These are phyloP conservation scores for Tetrahymena malaccensis DNA, from an alignment of 73 alveolate genomes.

Conservation along the genomic window DNA sequence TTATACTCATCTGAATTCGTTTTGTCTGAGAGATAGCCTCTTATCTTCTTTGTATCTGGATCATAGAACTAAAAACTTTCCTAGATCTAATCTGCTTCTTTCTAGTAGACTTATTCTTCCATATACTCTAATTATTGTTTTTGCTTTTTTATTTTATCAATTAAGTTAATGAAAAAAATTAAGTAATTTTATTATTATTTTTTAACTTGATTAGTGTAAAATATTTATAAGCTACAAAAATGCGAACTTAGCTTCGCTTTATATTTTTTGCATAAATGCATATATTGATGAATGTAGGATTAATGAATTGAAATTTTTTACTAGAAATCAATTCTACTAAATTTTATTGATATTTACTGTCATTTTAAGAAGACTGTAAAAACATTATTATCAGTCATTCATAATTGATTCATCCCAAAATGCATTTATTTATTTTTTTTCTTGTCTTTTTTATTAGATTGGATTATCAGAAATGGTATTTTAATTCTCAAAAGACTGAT, in stretches of 20 bases:
- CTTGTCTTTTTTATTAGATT: not conserved
- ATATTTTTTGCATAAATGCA: not conserved
- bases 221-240: not conserved
- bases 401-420: too few species aligned
- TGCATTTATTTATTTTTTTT: too few species aligned
- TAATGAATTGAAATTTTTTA: not conserved
- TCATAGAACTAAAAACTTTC: not conserved
- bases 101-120: not conserved
- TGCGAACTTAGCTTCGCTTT: not conserved
- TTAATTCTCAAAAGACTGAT: not conserved
- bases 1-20: not conserved
- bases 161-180: not conserved
- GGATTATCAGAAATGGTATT: not conserved
- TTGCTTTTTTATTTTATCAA: not conserved
- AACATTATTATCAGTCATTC: not conserved
- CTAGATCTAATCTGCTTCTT: not conserved
- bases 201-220: not conserved
- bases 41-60: not conserved
- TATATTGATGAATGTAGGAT: not conserved
- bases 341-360: not conserved
- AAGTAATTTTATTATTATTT: not conserved
- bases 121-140: not conserved
- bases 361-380: not conserved
- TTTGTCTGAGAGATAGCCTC: not conserved
- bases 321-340: not conserved